Evolutionary conservation across 2,329 filamentous ascomycete species (phyloP), one percentile per base, ranked within the genome.

Genomic region (Setomelanomma holmii): DNA sequence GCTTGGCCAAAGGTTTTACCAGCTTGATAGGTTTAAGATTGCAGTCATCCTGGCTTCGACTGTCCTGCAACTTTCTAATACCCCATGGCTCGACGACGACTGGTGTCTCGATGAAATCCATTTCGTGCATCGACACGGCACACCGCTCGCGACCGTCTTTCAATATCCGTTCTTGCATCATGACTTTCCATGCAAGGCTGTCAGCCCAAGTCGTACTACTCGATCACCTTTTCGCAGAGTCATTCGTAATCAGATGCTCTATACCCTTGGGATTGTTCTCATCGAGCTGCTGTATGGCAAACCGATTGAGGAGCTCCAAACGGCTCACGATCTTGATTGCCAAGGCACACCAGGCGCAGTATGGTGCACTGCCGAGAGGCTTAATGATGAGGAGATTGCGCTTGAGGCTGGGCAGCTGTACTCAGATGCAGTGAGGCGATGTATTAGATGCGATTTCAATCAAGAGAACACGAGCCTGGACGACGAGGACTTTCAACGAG

Each of bases 211-310:
- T 7, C 17, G 43, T 4, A 30, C 8, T 5, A 1, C 33, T 40
- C 44, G 48, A 20, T 20, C 24, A 42, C 19, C 34, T n/a, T 19
- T 21, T 1, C 34, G 24, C 20, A 47, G 54, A 34, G 45, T 68
- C 10, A 68, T 71, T 14, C 53, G 63, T 3, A 71, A 74, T 36
- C 58, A 62, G 34, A 66, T 64, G 2, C 33, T 75, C 1, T 75
- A 72, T 49, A 64, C 67, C 1, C 58, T 75, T 1, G 72, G 72
- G 1, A 41, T 74, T 4, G 43, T 73, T 20, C 63, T 76, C 1
- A 69, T 74, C 16, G 70, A 75, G 49, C 61, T 76, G 6, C 72
- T 69, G 52, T 62, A 69, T 44, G 62, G 61, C 3, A 56, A 61
- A 39, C 40, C 64, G 0, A 58, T 74, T 27, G 57, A 69, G 10